Percentiles rank a stretch among this genome's conserved stretches.
These are phyloP conservation scores for Penicillium sp. DNA, from an alignment of 2,329 filamentous ascomycete genomes.

Conservation along the genomic window DNA sequence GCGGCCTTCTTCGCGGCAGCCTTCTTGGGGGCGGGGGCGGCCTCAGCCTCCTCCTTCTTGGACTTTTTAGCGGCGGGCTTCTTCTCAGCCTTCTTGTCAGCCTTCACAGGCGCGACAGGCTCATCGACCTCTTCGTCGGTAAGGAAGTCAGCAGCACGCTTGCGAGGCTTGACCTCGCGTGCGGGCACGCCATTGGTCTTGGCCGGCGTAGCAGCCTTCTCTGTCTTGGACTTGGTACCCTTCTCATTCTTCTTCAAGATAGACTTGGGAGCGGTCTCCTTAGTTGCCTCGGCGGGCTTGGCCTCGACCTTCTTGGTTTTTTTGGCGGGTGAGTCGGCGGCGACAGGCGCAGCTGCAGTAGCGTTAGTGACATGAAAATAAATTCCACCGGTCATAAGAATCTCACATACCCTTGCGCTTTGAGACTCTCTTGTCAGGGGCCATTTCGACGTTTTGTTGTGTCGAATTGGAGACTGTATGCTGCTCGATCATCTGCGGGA, in stretches of 20 bases:
- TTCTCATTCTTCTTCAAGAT: conserved; percentile 29
- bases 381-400: neutral
- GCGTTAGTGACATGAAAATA: conserved; percentile 9
- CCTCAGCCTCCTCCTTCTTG: conserved; percentile 25
- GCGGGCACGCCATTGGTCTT: conserved; percentile 30
- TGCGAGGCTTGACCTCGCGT: conserved; percentile 37
- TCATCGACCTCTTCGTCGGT: conserved; percentile 35
- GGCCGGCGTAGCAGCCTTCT: conserved; percentile 20
- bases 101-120: conserved; percentile 25
- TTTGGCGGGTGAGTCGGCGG: conserved; percentile 44
- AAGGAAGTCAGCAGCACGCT: conserved; percentile 43
- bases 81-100: conserved; percentile 41
- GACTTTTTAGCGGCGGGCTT: conserved; percentile 36
- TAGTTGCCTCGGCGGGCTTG: conserved; percentile 25
- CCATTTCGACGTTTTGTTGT: conserved; percentile 37
- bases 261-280: conserved; percentile 25
- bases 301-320: conserved; percentile 51
- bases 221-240: conserved; percentile 16
- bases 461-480: conserved; percentile 25
- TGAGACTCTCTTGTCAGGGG: conserved; percentile 46
- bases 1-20: conserved; percentile 20
- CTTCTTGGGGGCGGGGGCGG: conserved; percentile 24
- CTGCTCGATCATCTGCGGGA: conserved; percentile 15
- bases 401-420: conserved; percentile 37
- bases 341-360: conserved; percentile 30